These are phyloP conservation scores for Arthroderma uncinatum DNA, from an alignment of 2,329 filamentous ascomycete species.

Conservation along the genomic window DNA sequence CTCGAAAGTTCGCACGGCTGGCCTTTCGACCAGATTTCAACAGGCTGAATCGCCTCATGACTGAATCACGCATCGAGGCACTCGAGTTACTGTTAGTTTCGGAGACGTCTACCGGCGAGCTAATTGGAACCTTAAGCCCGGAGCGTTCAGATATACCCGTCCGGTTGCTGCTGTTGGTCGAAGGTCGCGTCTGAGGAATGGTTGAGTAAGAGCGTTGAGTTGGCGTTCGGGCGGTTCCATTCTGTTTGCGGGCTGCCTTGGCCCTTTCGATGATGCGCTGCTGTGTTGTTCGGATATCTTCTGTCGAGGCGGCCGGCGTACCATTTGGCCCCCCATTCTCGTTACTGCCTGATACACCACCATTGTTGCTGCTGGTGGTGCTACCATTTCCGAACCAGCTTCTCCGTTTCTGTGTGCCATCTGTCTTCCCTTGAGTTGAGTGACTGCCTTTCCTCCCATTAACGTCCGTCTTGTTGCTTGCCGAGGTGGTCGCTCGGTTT, in stretches of 20 bases:
- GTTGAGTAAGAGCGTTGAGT: not conserved
- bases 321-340: not conserved
- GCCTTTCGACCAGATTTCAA: constrained; percentile 63
- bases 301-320: constrained; percentile 10
- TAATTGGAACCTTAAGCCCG: constrained; percentile 5
- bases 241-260: constrained; percentile 7
- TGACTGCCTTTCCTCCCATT: constrained; percentile 30
- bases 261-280: constrained; percentile 16
- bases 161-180: constrained; percentile 4
- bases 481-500: constrained; percentile 15
- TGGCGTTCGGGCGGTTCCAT: not conserved
- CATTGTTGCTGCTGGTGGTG: constrained; percentile 6
- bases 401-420: constrained; percentile 25
- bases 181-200: not conserved
- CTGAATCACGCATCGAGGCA: constrained; percentile 43
- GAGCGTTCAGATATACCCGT: constrained; percentile 6
- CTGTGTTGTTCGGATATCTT: constrained; percentile 17
- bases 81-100: constrained; percentile 8
- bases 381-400: constrained; percentile 30
- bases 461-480: constrained; percentile 16
- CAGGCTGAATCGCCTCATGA: constrained; percentile 68
- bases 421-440: constrained; percentile 25
- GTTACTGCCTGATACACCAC: not conserved
- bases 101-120: constrained; percentile 3
- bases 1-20: constrained; percentile 43